These are phyloP conservation scores for Neocucurbitaria cava DNA, from an alignment of 2,329 filamentous ascomycete species.

Conservation along the genomic window DNA sequence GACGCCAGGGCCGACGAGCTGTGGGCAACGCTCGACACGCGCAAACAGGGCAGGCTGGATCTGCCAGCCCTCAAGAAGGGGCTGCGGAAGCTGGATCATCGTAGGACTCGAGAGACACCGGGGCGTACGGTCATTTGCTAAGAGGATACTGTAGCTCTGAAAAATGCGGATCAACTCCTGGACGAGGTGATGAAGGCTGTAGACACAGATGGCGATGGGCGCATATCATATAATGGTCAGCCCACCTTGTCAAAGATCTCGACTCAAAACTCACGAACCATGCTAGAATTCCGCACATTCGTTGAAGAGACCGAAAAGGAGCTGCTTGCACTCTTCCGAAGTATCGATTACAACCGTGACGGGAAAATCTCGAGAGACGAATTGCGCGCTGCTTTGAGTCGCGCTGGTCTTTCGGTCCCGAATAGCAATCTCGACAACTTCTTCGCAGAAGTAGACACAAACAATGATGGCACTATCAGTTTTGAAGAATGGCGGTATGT, in stretches of 20 bases:
- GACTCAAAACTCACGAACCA: too few species aligned
- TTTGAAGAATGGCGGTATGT: slow-evolving; percentile 97
- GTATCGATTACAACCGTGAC: slow-evolving; percentile 85
- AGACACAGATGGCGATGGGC: slow-evolving; percentile 85
- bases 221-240: slow-evolving; percentile 86
- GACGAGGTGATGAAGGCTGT: slow-evolving; percentile 80
- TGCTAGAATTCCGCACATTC: slow-evolving; percentile 83
- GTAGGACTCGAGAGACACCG: slow-evolving; percentile 59
- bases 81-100: slow-evolving; percentile 87
- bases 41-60: slow-evolving; percentile 80
- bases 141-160: slow-evolving; percentile 65
- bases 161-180: slow-evolving; percentile 89
- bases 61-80: slow-evolving; percentile 84
- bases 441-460: slow-evolving; percentile 87
- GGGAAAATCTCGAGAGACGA: slow-evolving; percentile 88
- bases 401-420: slow-evolving; percentile 79
- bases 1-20: slow-evolving; percentile 83
- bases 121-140: slow-evolving; percentile 16
- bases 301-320: slow-evolving; percentile 87
- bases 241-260: not conserved
- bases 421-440: slow-evolving; percentile 80
- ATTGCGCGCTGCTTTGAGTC: slow-evolving; percentile 77
- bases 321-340: slow-evolving; percentile 79
- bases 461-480: slow-evolving; percentile 84
- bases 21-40: slow-evolving; percentile 82